Base-by-base conservation (phyloP, 2,329 filamentous ascomycete species). In the Fusarium tuaranense region DNA sequence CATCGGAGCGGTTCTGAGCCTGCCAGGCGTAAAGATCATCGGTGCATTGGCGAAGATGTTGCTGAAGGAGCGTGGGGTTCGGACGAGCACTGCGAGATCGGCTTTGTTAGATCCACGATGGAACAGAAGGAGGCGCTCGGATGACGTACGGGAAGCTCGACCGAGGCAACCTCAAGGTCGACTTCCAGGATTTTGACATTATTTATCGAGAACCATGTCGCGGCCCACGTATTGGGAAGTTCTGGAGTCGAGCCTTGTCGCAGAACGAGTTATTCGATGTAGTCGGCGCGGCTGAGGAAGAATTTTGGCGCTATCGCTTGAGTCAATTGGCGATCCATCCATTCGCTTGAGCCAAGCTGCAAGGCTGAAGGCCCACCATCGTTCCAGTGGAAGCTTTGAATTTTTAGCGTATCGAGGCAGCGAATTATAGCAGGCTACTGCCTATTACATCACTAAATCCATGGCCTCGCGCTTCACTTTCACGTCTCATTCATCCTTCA, bases 1-100 rank as follows among this genome's bases (percentile, higher is more conserved):
- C 83, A 55, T 88, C 84, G 4, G 89, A 85, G 73, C 90, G 84
- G 69, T 87, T 84, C 66, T 83, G 82, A 72, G 88, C 87, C 86
- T 99, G 97, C 95, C 95, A 98, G 79, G 90, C 86, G 85, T 98
- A 99, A 16, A 98, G 88, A 63, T 95, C 92, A 85, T 98, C 94
- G 83, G 95, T 92, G 83, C 93, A 97, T 89, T 90, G 88, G 80
- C 90, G 88, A 57, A 97, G 89, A 83, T 97, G 92, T 72, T 85
- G 82, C 16, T 86, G 84, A 64, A 88, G 86, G 32, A 87, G 81
- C 66, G 86, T 85, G 30, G 87, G 82, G 62, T 85, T 83, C 59
- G 89, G 87, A 74, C 89, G 87, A 75, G 87, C 85, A 69, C 89
- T 91, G 63, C 59, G 63, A 63, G 41, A 62, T 69, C 60, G 55